Conservation (phyloP, 2,329 filamentous ascomycete genomes). For the Orbilia blumenaviensis region DNA sequence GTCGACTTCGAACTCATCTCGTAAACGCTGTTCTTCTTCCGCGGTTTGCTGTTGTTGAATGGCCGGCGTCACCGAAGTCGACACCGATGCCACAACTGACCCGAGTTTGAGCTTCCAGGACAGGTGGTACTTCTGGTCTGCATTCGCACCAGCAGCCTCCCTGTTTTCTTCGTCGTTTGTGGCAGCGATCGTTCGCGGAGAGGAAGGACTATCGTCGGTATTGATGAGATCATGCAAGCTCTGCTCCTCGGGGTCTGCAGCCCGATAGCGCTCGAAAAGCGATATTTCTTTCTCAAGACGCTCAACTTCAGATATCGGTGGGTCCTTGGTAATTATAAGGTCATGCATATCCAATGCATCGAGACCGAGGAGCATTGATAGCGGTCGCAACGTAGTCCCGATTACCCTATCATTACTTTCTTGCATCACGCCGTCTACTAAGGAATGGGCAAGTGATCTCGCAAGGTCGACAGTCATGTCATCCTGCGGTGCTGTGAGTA, state of each 20-base stretch:
- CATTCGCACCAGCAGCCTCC: background rate
- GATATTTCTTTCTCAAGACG: constrained; percentile 41
- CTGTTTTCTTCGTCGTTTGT: constrained; percentile 26
- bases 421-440: constrained; percentile 29
- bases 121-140: constrained; percentile 23
- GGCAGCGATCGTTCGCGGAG: constrained; percentile 32
- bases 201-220: constrained; percentile 27
- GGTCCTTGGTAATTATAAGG: constrained; percentile 33
- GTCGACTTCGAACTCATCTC: constrained; percentile 36
- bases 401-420: constrained; percentile 13
- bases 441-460: constrained; percentile 32
- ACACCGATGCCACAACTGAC: constrained; percentile 28
- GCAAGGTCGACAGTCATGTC: constrained; percentile 19
- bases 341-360: constrained; percentile 49
- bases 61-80: constrained; percentile 22
- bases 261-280: constrained; percentile 40
- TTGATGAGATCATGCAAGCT: constrained; percentile 47
- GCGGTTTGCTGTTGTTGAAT: background rate
- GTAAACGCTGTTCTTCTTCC: constrained; percentile 33
- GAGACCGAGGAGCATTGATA: constrained; percentile 37
- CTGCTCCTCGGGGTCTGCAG: constrained; percentile 33
- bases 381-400: constrained; percentile 15
- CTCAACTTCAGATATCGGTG: constrained; percentile 39
- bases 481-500: constrained; percentile 20
- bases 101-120: constrained; percentile 52